Percentiles rank a stretch among this genome's conserved stretches.
Evolutionary conservation across 768 basidiomycete genomes (phyloP).

Genomic region (Boletus speciosus): DNA sequence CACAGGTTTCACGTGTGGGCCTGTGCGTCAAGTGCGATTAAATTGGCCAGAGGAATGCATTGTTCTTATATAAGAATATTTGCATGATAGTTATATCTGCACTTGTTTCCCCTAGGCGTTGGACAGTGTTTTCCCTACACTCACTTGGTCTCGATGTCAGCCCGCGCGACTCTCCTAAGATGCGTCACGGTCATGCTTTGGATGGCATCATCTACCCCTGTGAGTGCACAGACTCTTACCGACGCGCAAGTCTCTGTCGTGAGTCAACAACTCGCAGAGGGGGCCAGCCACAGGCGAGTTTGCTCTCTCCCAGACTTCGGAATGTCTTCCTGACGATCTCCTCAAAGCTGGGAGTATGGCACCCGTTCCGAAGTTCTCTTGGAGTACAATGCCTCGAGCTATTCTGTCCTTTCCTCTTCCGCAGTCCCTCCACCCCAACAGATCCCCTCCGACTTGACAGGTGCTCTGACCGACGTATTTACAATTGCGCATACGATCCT

Average conservation of each 20-base stretch:
- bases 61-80: too few relatives aligned
- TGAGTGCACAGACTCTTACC: constrained; percentile 34
- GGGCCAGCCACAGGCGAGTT: constrained; percentile 41
- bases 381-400: constrained; percentile 44
- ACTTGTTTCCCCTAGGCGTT: too few relatives aligned
- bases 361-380: constrained; percentile 48
- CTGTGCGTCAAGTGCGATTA: too few relatives aligned
- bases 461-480: constrained; percentile 51
- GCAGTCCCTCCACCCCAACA: constrained; percentile 27
- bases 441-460: constrained; percentile 16
- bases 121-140: background rate
- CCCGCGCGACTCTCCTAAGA: background rate
- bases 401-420: constrained; percentile 41
- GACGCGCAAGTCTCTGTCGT: constrained; percentile 36
- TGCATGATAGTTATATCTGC: too few relatives aligned
- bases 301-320: background rate
- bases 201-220: constrained; percentile 2
- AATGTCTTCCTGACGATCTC: background rate
- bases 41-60: too few relatives aligned
- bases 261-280: constrained; percentile 36
- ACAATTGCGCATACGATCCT: constrained; percentile 51
- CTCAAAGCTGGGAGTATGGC: constrained; percentile 51
- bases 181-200: background rate
- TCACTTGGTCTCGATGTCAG: background rate
- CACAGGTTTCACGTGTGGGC: too few relatives aligned